Percentiles rank a stretch among this genome's conserved stretches.
Conservation (phyloP, 208 protist species). For the Leptomonas pyrrhocoris region DNA sequence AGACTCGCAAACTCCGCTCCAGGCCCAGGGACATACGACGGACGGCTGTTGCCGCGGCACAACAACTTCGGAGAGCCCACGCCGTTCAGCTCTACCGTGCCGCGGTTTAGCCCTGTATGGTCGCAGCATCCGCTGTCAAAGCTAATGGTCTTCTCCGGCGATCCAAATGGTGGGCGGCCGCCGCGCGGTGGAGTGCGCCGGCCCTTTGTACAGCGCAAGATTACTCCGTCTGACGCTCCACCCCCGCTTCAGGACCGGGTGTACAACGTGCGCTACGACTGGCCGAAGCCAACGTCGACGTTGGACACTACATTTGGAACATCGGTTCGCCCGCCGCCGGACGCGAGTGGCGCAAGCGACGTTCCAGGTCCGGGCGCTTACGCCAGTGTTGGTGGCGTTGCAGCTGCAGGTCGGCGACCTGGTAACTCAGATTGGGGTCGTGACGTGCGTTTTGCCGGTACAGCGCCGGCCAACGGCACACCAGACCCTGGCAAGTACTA, state of each 20-base stretch:
- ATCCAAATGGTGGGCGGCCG: background rate
- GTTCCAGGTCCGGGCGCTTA: constrained; percentile 65
- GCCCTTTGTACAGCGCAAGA: constrained; percentile 39
- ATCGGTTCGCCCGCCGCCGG: constrained; percentile 30
- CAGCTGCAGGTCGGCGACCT: constrained; percentile 6
- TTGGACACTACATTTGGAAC: constrained; percentile 56
- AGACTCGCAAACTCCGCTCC: constrained; percentile 27
- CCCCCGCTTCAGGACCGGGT: constrained; percentile 27
- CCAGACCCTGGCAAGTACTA: constrained; percentile 69
- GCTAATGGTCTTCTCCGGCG: constrained; percentile 30
- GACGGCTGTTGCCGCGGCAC: constrained; percentile 27
- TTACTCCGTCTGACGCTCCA: constrained; percentile 28
- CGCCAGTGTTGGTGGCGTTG: constrained; percentile 17
- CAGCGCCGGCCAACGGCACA: constrained; percentile 13
- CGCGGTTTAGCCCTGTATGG: constrained; percentile 56
- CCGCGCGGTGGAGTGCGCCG: constrained; percentile 17
- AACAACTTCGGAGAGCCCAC: constrained; percentile 46
- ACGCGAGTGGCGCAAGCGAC: constrained; percentile 8
- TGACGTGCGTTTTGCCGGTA: constrained; percentile 64
- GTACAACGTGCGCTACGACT: constrained; percentile 80
- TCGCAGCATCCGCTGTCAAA: constrained; percentile 16
- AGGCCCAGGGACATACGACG: constrained; percentile 73
- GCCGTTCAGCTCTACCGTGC: constrained; percentile 68
- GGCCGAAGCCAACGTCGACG: constrained; percentile 59
- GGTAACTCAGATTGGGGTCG: constrained; percentile 56